Conservation (phyloP, 2,329 filamentous ascomycete genomes). For the Talaromyces marneffei region DNA sequence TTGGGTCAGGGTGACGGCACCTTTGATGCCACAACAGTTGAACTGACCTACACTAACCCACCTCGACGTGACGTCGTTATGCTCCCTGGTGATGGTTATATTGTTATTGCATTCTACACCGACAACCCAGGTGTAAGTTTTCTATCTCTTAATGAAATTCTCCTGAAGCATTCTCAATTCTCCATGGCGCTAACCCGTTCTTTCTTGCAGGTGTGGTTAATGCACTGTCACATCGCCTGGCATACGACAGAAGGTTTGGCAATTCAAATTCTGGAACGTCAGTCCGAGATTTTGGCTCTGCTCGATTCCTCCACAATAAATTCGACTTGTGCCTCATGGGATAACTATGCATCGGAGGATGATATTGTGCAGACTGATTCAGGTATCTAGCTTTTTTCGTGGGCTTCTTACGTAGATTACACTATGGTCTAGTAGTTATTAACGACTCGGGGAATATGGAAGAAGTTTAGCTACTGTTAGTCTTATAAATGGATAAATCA, state of each 20-base stretch:
- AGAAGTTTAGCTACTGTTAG: too few species aligned
- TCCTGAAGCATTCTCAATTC: neutral
- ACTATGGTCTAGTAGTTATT: too few species aligned
- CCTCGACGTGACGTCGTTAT: slow-evolving; percentile 36
- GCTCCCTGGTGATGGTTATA: slow-evolving; percentile 32
- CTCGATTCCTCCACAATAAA: slow-evolving; percentile 18
- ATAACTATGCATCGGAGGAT: slow-evolving; percentile 19
- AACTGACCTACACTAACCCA: slow-evolving; percentile 24
- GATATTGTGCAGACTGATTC: slow-evolving; percentile 26
- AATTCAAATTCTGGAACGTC: slow-evolving; percentile 26
- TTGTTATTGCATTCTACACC: slow-evolving; percentile 37
- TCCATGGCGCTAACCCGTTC: neutral
- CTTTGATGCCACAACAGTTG: slow-evolving; percentile 28
- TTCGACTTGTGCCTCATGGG: slow-evolving; percentile 18
- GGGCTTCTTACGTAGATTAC: too few species aligned
- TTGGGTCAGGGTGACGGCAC: slow-evolving; percentile 47
- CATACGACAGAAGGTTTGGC: slow-evolving; percentile 22
- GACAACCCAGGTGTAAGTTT: slow-evolving; percentile 37
- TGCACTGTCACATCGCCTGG: slow-evolving; percentile 39
- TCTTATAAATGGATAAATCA: too few species aligned
- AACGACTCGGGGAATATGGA: too few species aligned
- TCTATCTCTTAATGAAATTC: neutral
- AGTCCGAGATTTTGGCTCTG: slow-evolving; percentile 22
- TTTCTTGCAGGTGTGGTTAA: slow-evolving; percentile 26
- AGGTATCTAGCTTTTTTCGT: neutral